Evolutionary conservation across 2,329 filamentous ascomycete species (phyloP).

Genomic region (Claviceps purpurea): DNA sequence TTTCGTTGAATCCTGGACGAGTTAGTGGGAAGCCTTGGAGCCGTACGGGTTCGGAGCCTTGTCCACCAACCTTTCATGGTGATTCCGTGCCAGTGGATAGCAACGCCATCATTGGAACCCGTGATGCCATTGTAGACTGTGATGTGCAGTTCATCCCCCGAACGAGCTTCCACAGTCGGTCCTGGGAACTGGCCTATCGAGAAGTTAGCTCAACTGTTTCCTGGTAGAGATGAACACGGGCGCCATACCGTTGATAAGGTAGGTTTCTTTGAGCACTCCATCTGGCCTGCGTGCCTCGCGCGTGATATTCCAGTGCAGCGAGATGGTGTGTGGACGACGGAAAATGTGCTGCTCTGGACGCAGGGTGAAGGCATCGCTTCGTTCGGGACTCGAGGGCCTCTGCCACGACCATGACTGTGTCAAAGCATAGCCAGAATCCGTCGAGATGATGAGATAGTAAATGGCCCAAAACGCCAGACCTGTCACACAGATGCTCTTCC

Average conservation of each 20-base stretch:
- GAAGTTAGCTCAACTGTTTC: neutral
- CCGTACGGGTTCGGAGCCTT: neutral
- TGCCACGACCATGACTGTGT: neutral
- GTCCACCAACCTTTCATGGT: slow-evolving; percentile 37
- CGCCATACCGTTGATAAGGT: slow-evolving; percentile 33
- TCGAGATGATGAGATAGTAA: slow-evolving; percentile 4
- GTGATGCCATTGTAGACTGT: slow-evolving; percentile 25
- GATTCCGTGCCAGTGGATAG: slow-evolving; percentile 57
- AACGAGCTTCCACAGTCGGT: slow-evolving; percentile 30
- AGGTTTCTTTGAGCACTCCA: slow-evolving; percentile 34
- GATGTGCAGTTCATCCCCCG: slow-evolving; percentile 28
- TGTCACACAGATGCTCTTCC: neutral
- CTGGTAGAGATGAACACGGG: neutral
- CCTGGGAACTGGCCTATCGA: slow-evolving; percentile 25
- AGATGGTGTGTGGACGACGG: slow-evolving; percentile 19
- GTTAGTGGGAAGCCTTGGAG: neutral
- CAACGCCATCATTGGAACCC: slow-evolving; percentile 22
- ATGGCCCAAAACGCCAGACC: slow-evolving; percentile 9
- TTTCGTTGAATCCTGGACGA: slow-evolving; percentile 28
- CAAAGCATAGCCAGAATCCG: neutral
- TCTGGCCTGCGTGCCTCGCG: slow-evolving; percentile 26
- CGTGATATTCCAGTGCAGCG: slow-evolving; percentile 27
- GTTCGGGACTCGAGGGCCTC: too few species aligned
- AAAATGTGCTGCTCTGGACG: slow-evolving; percentile 29
- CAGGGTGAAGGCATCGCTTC: slow-evolving; percentile 11